Evolutionary conservation across 1,284 basidiomycete species (phyloP).

Genomic region (Cryptococcus wingfieldii): DNA sequence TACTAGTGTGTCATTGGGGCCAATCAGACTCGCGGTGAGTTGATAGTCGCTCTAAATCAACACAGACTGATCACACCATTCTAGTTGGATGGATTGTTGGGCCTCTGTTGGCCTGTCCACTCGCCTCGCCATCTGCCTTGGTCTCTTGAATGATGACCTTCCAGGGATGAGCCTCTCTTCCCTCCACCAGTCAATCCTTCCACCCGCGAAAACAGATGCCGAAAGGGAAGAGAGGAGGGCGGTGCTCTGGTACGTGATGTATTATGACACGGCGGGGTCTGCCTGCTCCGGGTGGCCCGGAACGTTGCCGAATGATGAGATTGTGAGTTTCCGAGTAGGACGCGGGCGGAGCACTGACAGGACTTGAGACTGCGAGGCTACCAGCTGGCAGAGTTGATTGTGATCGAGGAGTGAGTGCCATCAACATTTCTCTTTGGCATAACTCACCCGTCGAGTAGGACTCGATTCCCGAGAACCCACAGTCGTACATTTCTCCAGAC

Average conservation of each 20-base stretch:
- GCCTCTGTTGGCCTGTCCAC: constrained; percentile 19
- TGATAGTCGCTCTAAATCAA: neutral
- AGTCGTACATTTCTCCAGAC: constrained; percentile 28
- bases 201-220: constrained; percentile 21
- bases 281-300: constrained; percentile 31
- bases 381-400: constrained; percentile 26
- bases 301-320: constrained; percentile 27
- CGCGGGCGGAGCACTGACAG: neutral
- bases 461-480: constrained; percentile 32
- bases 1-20: constrained; percentile 20
- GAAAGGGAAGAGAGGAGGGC: constrained; percentile 37
- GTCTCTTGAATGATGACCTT: constrained; percentile 19
- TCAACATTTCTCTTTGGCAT: neutral
- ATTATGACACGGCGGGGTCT: constrained; percentile 16
- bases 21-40: constrained; percentile 18
- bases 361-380: constrained; percentile 19
- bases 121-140: constrained; percentile 29
- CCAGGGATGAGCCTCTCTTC: constrained; percentile 1
- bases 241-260: constrained; percentile 22
- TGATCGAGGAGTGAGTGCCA: constrained; percentile 13
- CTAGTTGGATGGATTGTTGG: constrained; percentile 40
- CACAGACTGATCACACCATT: neutral
- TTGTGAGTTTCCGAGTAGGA: constrained; percentile 25
- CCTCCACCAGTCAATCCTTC: constrained; percentile 17
- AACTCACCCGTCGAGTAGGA: constrained; percentile 1